These are phyloP conservation scores for Monosporascus sp. DNA, from an alignment of 2,329 filamentous ascomycete species.

Conservation along the genomic window DNA sequence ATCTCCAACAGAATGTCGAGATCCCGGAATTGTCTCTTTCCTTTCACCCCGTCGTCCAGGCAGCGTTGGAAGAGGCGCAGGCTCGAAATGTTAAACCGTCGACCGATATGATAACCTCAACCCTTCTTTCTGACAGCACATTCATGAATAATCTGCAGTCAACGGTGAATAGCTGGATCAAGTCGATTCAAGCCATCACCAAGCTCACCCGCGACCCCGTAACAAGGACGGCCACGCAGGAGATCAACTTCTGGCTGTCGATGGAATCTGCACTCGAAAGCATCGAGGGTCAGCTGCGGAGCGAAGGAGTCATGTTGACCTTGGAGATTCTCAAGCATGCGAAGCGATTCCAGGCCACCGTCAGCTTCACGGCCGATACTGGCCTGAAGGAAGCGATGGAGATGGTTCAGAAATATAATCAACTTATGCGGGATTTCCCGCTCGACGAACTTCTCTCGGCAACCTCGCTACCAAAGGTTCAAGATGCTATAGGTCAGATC, in stretches of 20 bases:
- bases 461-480: slow-evolving; percentile 79
- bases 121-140: slow-evolving; percentile 78
- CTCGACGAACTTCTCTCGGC: slow-evolving; percentile 91
- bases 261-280: slow-evolving; percentile 92
- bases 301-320: slow-evolving; percentile 84
- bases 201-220: slow-evolving; percentile 83
- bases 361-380: slow-evolving; percentile 94
- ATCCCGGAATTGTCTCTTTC: slow-evolving; percentile 87
- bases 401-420: slow-evolving; percentile 96
- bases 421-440: slow-evolving; percentile 96
- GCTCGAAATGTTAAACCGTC: slow-evolving; percentile 62
- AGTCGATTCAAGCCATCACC: slow-evolving; percentile 94
- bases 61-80: slow-evolving; percentile 72
- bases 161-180: slow-evolving; percentile 96
- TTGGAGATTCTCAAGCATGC: slow-evolving; percentile 94
- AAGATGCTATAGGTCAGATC: slow-evolving; percentile 83
- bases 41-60: slow-evolving; percentile 84
- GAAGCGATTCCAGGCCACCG: slow-evolving; percentile 95
- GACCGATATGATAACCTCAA: slow-evolving; percentile 69
- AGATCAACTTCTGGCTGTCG: slow-evolving; percentile 98
- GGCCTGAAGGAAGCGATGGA: slow-evolving; percentile 94
- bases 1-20: slow-evolving; percentile 96
- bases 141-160: slow-evolving; percentile 93
- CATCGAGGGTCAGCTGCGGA: slow-evolving; percentile 82
- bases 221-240: slow-evolving; percentile 78